Evolutionary conservation across 2,329 filamentous ascomycete species (phyloP).

Genomic region (Arthroderma sp.): DNA sequence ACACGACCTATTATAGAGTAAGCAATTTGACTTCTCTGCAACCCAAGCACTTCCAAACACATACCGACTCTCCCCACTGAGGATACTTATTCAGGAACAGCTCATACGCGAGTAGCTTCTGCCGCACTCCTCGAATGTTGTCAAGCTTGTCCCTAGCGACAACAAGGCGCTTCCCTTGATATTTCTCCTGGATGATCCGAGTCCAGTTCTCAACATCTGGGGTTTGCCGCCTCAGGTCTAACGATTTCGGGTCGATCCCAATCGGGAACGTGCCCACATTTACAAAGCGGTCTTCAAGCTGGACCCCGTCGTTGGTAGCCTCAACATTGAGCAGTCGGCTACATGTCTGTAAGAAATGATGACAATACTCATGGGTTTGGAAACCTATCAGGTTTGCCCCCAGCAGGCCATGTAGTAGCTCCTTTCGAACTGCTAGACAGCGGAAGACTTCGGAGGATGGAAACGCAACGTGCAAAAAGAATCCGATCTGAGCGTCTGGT

Average conservation of each 20-base stretch:
- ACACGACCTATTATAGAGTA: constrained; percentile 46
- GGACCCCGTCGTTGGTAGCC: constrained; percentile 73
- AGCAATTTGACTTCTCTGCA: too few relatives aligned
- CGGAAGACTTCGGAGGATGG: constrained; percentile 93
- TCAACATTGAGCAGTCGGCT: constrained; percentile 83
- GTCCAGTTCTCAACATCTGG: constrained; percentile 68
- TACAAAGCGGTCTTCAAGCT: constrained; percentile 85
- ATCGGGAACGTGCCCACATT: constrained; percentile 78
- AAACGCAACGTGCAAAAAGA: constrained; percentile 91
- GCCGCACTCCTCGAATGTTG: constrained; percentile 77
- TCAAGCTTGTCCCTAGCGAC: constrained; percentile 92
- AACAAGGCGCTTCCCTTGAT: constrained; percentile 78
- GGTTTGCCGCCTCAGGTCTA: constrained; percentile 57
- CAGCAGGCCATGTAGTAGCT: constrained; percentile 82
- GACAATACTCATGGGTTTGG: constrained; percentile 82
- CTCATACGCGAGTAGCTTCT: constrained; percentile 86
- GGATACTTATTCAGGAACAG: constrained; percentile 89
- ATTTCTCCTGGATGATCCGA: constrained; percentile 64
- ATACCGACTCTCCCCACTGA: constrained; percentile 62
- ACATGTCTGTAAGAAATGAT: constrained; percentile 92
- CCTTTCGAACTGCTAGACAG: constrained; percentile 72
- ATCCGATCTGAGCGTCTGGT: constrained; percentile 87
- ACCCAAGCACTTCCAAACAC: background rate
- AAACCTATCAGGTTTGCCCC: constrained; percentile 88
- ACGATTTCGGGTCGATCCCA: constrained; percentile 71